Conservation (phyloP, 352 stramenopile species). For the Phytophthora megakarya region DNA sequence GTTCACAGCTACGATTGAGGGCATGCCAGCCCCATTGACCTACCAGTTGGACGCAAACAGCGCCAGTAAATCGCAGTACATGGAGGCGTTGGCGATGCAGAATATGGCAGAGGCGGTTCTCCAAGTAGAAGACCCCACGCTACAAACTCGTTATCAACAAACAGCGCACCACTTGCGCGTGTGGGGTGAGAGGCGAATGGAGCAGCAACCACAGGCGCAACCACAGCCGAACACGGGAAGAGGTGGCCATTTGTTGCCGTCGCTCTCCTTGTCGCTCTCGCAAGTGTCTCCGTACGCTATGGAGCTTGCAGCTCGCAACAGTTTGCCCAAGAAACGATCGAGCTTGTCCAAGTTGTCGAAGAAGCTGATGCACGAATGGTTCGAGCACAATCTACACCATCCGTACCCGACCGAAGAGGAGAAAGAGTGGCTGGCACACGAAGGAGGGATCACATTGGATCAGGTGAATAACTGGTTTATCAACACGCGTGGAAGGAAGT, state of each 20-base stretch:
- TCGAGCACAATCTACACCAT: conserved; percentile 84
- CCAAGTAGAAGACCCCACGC: conserved; percentile 28
- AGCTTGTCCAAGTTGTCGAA: conserved; percentile 81
- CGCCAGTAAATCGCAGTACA: conserved; percentile 28
- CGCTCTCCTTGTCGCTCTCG: conserved; percentile 27
- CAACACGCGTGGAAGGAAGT: conserved; percentile 85
- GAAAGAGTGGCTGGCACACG: conserved; percentile 66
- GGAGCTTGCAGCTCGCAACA: conserved; percentile 40
- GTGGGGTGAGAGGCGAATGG: conserved; percentile 39
- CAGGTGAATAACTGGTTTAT: conserved; percentile 92
- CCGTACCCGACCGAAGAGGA: conserved; percentile 87
- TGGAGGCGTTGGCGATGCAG: conserved; percentile 31
- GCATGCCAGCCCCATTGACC: conserved; percentile 35
- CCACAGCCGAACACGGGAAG: not conserved
- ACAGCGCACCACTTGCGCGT: conserved; percentile 35
- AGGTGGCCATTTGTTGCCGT: conserved; percentile 7
- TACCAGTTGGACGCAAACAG: too few relatives aligned
- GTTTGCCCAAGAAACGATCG: conserved; percentile 66
- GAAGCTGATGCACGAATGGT: conserved; percentile 77
- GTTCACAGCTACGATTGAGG: conserved; percentile 35
- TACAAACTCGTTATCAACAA: conserved; percentile 38
- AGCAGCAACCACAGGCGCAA: conserved; percentile 21
- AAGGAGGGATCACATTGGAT: conserved; percentile 82
- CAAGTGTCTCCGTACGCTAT: conserved; percentile 40
- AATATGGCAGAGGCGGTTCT: conserved; percentile 28